Conservation (phyloP, 1,284 basidiomycete genomes). For the Cutaneotrichosporon cavernicola region DNA sequence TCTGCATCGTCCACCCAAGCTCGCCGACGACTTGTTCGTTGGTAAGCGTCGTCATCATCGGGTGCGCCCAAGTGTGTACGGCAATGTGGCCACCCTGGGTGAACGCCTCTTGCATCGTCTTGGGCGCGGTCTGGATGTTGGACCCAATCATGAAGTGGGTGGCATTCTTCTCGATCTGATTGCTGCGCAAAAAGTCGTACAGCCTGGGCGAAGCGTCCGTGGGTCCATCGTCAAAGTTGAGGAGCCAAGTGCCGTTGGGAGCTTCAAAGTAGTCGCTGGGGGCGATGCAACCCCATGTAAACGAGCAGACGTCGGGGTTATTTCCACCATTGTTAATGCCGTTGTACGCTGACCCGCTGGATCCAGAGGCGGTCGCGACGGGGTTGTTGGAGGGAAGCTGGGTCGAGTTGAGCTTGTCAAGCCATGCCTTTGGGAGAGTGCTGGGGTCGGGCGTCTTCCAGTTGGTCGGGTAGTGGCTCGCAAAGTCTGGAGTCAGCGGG, state of each 20-base stretch:
- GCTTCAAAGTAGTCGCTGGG: slow-evolving; percentile 39
- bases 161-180: slow-evolving; percentile 55
- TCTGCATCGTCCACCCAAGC: slow-evolving; percentile 56
- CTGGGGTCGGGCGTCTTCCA: slow-evolving; percentile 17
- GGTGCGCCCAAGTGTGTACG: slow-evolving; percentile 59
- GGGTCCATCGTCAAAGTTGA: slow-evolving; percentile 58
- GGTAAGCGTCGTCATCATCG: slow-evolving; percentile 54
- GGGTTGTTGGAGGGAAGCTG: slow-evolving; percentile 16
- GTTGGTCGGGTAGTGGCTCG: slow-evolving; percentile 26
- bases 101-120: slow-evolving; percentile 29
- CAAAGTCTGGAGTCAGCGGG: slow-evolving; percentile 14
- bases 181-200: slow-evolving; percentile 56
- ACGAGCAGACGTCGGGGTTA: slow-evolving; percentile 43
- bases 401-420: slow-evolving; percentile 25
- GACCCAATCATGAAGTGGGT: slow-evolving; percentile 56
- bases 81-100: slow-evolving; percentile 46
- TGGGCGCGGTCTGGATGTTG: slow-evolving; percentile 27
- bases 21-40: slow-evolving; percentile 60
- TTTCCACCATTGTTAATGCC: slow-evolving; percentile 32
- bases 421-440: slow-evolving; percentile 31
- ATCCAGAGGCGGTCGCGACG: slow-evolving; percentile 26
- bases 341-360: not conserved
- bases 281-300: slow-evolving; percentile 40
- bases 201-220: slow-evolving; percentile 55
- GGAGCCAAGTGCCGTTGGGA: slow-evolving; percentile 21